Conservation (phyloP, 768 basidiomycete genomes). For the Trametes cingulata region DNA sequence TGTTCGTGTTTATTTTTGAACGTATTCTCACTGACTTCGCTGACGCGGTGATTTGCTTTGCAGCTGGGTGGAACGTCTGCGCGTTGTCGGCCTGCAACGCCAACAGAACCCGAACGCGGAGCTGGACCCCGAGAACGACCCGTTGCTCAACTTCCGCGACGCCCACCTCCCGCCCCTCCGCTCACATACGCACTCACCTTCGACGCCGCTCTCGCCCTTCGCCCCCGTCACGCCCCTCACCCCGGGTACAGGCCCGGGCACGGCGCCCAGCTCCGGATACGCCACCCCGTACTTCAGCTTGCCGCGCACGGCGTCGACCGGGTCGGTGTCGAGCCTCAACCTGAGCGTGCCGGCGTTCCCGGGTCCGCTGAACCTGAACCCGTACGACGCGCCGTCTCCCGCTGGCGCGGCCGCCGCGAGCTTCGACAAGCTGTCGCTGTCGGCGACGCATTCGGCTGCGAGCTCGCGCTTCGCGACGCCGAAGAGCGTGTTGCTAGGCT, state of each 20-base stretch:
- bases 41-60: conserved; percentile 1
- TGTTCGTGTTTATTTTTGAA: conserved; percentile 54
- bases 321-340: conserved; percentile 14
- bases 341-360: conserved; percentile 9
- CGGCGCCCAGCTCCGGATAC: conserved; percentile 17
- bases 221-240: conserved; percentile 11
- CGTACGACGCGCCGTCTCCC: conserved; percentile 16
- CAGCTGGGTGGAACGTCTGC: conserved; percentile 84
- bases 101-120: conserved; percentile 30
- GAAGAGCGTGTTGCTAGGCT: conserved; percentile 19
- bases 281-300: conserved; percentile 19
- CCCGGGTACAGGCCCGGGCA: conserved; percentile 1
- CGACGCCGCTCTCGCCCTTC: conserved; percentile 14
- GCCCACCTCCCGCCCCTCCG: conserved; percentile 13
- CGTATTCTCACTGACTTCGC: conserved; percentile 11
- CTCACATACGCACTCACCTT: conserved; percentile 10
- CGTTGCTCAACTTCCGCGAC: conserved; percentile 22
- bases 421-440: conserved; percentile 28
- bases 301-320: conserved; percentile 14
- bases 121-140: conserved; percentile 10
- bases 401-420: conserved; percentile 18
- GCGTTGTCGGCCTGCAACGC: conserved; percentile 75
- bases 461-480: conserved; percentile 27
- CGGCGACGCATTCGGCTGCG: conserved; percentile 18
- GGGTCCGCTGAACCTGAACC: conserved; percentile 19